Evolutionary conservation across 1,284 basidiomycete genomes (phyloP), one percentile per base, ranked within the genome.

Genomic region (Macrocystidia cucumis): DNA sequence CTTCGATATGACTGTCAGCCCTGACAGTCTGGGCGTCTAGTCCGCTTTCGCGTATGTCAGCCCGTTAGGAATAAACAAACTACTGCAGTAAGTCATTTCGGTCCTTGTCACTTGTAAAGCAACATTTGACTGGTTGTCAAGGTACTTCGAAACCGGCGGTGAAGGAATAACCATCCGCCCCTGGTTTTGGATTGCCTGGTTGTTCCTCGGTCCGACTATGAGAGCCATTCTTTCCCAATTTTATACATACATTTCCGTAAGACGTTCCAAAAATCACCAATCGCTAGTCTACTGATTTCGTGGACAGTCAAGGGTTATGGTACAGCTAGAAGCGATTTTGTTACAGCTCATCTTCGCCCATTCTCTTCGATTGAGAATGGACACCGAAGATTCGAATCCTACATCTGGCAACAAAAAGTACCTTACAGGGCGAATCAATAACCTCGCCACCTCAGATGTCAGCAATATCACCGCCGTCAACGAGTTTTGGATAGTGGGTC

Each of bases 311-410:
- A n/a, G n/a, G n/a, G n/a, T n/a, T n/a, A n/a, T n/a, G n/a, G n/a
- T n/a, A n/a, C n/a, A n/a, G n/a, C n/a, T n/a, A n/a, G 76, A 84
- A 50, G 65, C 65, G 1, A 65, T 86, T 30, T 55, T 84, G 33
- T 81, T 78, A 0, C 71, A 82, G 43, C 65, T 83, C 2, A 57
- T 84, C 5, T 80, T 83, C 49, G 74, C 80, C 40, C 80, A 84
- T 43, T 60, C 78, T 2, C 59, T 84, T 1, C 67, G 78, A 19
- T 70, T 83, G 23, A 67, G 80, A 13, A 64, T 83, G 55, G 72
- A 72, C 43, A 63, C 68, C 2, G 67, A 72, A 40, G 32, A 20
- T 11, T 8, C 8, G 8, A 25, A 25, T 25, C 23, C 23, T 12
- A 25, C 23, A 8, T 25, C 23, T 25, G 8, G 8, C 8, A 8